Percentiles rank a stretch among this genome's conserved stretches.
Conservation (phyloP, 306 rosid genomes). For the Argentina anserina region DNA sequence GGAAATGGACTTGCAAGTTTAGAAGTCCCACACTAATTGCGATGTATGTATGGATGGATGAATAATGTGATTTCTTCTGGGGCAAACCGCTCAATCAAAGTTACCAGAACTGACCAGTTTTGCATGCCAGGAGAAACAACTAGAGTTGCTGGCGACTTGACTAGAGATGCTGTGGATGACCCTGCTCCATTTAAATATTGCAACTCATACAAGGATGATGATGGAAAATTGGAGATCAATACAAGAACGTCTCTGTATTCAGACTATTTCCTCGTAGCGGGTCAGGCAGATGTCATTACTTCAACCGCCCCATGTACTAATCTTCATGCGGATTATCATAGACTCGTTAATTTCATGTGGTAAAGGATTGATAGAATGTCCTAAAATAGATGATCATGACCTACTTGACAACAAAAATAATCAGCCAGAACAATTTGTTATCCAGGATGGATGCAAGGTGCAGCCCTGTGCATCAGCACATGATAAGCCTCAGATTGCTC, state of each 20-base stretch:
- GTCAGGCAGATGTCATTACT: conserved; percentile 25
- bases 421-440: conserved; percentile 24
- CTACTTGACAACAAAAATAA: conserved; percentile 35
- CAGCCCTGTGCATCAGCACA: conserved; percentile 29
- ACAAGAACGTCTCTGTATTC: conserved; percentile 42
- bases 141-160: conserved; percentile 23
- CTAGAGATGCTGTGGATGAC: conserved; percentile 23
- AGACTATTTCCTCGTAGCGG: conserved; percentile 48
- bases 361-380: conserved; percentile 27
- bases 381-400: conserved; percentile 37
- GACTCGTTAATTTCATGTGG: conserved; percentile 30
- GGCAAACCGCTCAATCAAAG: conserved; percentile 25
- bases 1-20: conserved; percentile 37
- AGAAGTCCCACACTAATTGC: conserved; percentile 38
- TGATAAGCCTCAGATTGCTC: conserved; percentile 38
- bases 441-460: conserved; percentile 30
- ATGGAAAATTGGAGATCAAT: conserved; percentile 22
- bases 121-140: conserved; percentile 29
- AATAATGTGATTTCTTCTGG: conserved; percentile 26
- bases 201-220: conserved; percentile 25
- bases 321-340: conserved; percentile 38
- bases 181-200: conserved; percentile 17
- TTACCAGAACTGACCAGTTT: conserved; percentile 21
- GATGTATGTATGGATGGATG: conserved; percentile 49
- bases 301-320: conserved; percentile 32